These are phyloP conservation scores for Geranium brycei DNA, from an alignment of 345 rosid species.

Conservation along the genomic window DNA sequence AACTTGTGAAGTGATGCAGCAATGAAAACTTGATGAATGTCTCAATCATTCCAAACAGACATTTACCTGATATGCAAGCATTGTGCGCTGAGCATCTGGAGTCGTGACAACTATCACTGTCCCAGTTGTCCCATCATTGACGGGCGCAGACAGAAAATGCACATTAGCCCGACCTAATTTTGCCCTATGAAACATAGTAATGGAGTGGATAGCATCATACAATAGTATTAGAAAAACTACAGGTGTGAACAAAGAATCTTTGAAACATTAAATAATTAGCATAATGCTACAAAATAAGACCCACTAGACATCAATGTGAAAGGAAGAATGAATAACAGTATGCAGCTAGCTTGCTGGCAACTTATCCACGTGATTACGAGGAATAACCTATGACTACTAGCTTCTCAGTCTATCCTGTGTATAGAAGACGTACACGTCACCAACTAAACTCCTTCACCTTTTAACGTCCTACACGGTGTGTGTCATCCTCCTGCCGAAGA, in stretches of 20 bases:
- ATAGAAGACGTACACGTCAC: too few species aligned
- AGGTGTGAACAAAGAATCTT: neutral
- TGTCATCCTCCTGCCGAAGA: too few species aligned
- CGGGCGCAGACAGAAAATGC: constrained; percentile 66
- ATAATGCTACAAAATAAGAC: neutral
- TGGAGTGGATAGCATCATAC: neutral
- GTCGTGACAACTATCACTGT: constrained; percentile 95
- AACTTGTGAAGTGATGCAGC: neutral
- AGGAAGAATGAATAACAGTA: too few species aligned
- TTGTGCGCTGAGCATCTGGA: constrained; percentile 91
- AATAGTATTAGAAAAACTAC: neutral
- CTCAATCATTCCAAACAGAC: neutral
- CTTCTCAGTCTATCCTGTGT: neutral
- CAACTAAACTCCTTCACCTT: too few species aligned
- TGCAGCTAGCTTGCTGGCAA: neutral
- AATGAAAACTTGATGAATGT: neutral
- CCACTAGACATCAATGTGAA: too few species aligned
- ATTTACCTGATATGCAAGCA: constrained; percentile 88
- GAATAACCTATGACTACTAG: neutral
- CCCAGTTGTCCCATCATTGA: constrained; percentile 89
- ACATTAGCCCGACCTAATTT: constrained; percentile 73
- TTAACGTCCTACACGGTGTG: too few species aligned
- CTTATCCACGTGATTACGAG: neutral
- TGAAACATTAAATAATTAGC: neutral
- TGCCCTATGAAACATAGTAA: constrained; percentile 29